Evolutionary conservation across 768 basidiomycete genomes (phyloP), one percentile per base, ranked within the genome.

Genomic region (Auriscalpium microsporum): DNA sequence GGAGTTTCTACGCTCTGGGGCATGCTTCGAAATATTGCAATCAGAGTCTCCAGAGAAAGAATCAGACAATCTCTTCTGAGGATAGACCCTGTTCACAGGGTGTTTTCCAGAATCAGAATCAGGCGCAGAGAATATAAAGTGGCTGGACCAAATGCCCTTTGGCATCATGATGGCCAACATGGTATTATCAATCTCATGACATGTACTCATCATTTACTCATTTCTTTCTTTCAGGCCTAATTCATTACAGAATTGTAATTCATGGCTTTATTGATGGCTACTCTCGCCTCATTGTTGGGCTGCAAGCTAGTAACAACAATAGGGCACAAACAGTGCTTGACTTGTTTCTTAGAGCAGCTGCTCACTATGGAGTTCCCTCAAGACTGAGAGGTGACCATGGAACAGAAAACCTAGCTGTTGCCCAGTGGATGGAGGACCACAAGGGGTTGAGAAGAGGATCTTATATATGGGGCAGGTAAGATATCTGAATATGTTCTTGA

Each of bases 81-180:
- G 14, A 42, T 42, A 42, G 40, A 42, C 40, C 40, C 40, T 42
- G 40, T 42, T 13, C 40, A 17, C 40, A 42, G 40, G 17, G 40
- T 42, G 14, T 42, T 42, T 42, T 13, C 13, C 13, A 42, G 40
- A 9, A 42, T 42, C 17, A 13, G 40, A 17, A 42, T 42, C 40
- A 42, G 40, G 17, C 13, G 40, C 4, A 42, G 58, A 34, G 60
- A 57, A 2, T 76, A 76, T 56, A 53, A 53, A 3, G 73, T 74
- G 5, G 58, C 67, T 5, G 71, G 70, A 0, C 64, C 63, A 2
- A 74, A 75, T 56, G 68, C 71, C 2, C 64, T 76, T 1, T 70
- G 67, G 68, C 72, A 75, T 52, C 68, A 70, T 56, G 72, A 74
- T 55, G 72, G 71, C 0, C 68, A 73, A 48, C 73, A 71, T 57